Evolutionary conservation across 176 grass and related monocot genomes (phyloP).

Genomic region (Avena insularis): DNA sequence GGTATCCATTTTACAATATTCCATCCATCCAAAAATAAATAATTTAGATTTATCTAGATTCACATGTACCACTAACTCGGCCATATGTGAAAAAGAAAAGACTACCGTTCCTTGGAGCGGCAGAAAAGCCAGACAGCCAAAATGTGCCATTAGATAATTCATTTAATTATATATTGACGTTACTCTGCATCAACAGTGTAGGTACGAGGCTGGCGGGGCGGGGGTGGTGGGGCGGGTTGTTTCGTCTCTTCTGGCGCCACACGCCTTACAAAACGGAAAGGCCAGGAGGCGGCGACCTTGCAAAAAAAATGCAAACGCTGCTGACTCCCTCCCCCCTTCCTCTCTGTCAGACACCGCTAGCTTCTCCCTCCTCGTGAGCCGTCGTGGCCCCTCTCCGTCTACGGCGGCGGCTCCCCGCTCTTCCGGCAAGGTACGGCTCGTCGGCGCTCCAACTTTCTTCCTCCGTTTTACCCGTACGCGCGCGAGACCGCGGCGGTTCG

Average conservation of each 20-base stretch:
- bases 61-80: too few species aligned
- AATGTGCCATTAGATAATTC: background rate
- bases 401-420: too few species aligned
- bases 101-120: background rate
- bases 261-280: constrained; percentile 21
- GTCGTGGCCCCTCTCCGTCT: background rate
- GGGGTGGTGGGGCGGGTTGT: background rate
- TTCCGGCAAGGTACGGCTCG: too few species aligned
- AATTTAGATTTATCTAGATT: too few species aligned
- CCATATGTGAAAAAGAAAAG: too few species aligned
- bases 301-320: background rate
- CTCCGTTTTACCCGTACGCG: too few species aligned
- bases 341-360: background rate
- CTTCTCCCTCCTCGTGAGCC: background rate
- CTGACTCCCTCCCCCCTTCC: background rate
- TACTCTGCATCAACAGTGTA: background rate
- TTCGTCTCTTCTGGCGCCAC: constrained; percentile 5
- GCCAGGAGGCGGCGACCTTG: background rate
- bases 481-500: background rate
- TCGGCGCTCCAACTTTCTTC: background rate
- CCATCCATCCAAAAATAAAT: too few species aligned
- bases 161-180: background rate
- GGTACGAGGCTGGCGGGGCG: background rate
- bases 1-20: too few species aligned
- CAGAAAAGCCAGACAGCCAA: background rate